Percentiles rank a stretch among this genome's conserved stretches.
Conservation (phyloP, 1,284 basidiomycete genomes). For the Inonotus hispidus region DNA sequence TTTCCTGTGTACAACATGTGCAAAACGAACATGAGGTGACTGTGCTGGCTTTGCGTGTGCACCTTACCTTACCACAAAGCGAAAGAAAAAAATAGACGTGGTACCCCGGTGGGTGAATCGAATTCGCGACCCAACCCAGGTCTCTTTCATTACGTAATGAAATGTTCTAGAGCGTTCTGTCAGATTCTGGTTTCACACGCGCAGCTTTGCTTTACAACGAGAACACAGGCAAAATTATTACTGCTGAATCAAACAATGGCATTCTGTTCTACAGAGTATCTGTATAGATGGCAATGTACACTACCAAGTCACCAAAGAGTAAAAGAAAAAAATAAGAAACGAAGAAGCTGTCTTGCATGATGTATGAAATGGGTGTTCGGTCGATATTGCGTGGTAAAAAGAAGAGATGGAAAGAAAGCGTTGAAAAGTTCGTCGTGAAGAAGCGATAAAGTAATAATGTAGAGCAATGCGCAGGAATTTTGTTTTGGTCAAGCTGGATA, state of each 20-base stretch:
- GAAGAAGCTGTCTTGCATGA: background rate
- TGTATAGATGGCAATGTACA: slow-evolving; percentile 11
- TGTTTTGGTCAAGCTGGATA: background rate
- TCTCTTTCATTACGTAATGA: too few relatives aligned
- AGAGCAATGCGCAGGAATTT: background rate
- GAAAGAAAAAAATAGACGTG: too few relatives aligned
- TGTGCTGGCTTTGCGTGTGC: too few relatives aligned
- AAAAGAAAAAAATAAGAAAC: background rate
- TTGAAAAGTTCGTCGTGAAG: background rate
- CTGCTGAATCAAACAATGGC: background rate
- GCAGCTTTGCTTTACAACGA: background rate
- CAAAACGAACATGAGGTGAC: too few relatives aligned
- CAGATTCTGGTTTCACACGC: too few relatives aligned
- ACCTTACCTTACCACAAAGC: too few relatives aligned
- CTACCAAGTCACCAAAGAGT: slow-evolving; percentile 2
- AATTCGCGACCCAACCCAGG: too few relatives aligned
- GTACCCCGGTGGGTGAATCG: too few relatives aligned
- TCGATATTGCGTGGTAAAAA: background rate
- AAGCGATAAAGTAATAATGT: slow-evolving; percentile 1
- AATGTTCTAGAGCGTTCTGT: too few relatives aligned
- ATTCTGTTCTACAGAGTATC: slow-evolving; percentile 15
- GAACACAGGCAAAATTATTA: background rate
- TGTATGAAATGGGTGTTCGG: background rate
- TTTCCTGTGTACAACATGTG: too few relatives aligned
- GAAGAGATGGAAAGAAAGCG: background rate